Evolutionary conservation across 2,329 filamentous ascomycete genomes (phyloP), one percentile per base, ranked within the genome.

Genomic region (Hymenotorrendiella dingleyae): DNA sequence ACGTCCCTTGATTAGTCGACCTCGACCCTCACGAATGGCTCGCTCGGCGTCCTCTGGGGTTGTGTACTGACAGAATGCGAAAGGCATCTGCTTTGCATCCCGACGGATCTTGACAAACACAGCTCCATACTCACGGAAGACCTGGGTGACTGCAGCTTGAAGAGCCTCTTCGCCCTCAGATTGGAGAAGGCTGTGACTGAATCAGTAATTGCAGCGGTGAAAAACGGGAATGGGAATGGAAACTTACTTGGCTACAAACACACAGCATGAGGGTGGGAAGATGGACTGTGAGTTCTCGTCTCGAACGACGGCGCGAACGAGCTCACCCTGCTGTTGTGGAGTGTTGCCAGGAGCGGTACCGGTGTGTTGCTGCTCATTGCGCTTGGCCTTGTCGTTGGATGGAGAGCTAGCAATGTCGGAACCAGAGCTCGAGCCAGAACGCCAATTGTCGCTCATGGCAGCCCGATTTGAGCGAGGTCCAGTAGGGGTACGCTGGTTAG

Each of bases 171-270:
- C 76, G 8, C 68, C 66, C 42, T 68, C 62, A 2, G 63, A 56
- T 49, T 76, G 69, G 0, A 73, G 66, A 2, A 82, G 66, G 44
- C 78, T 81, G 24, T n/a, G 16, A 40, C n/a, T 21, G 6, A 11
- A 11, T 40, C 16, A 40, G 38, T 22, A 23, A 21, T n/a, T n/a
- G n/a, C n/a, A n/a, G n/a, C n/a, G 19, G 17, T n/a, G 12, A 26
- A 36, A 24, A 27, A n/a, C 29, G 36, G 19, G 26, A 14, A 21
- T 19, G 6, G 21, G n/a, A 16, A 6, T 16, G 29, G 19, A 20
- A 10, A 67, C 74, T 67, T 68, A 82, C 80, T 83, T 83, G 23
- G 79, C 80, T 27, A 81, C 77, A 53, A 83, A 83, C 26, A 82
- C 68, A 54, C 79, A 82, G 28, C 74, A 73, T 6, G 68, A 70